Evolutionary conservation across 106 monocot species (phyloP), one percentile per base, ranked within the genome.

Genomic region (Acanthochlamys bracteata): DNA sequence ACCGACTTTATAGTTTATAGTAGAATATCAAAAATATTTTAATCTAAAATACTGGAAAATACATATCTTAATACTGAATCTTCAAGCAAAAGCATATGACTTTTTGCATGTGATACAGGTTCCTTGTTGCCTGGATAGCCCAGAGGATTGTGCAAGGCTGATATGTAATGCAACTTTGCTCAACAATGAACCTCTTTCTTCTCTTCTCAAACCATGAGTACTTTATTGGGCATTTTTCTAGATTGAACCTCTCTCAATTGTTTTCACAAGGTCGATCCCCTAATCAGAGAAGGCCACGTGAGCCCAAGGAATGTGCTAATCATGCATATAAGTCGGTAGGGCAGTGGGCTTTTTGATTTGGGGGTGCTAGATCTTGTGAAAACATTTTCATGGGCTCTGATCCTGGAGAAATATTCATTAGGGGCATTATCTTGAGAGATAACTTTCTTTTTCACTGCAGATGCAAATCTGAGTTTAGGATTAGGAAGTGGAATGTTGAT

Each of bases 101-200:
- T 49, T 17, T 2, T 49, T 17, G 49, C 49, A 49, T 49, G 49
- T 49, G 25, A 64, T 75, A 19, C 77, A 98, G 98, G 88, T 79
- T 24, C 73, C 91, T 21, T 98, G 92, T 73, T 83, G 92, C 61
- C 47, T 92, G 11, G 77, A 98, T 74, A 73, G 72, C 70, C 88
- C 88, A 21, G 88, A 88, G 67, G 83, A 92, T 24, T 88, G 92
- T 79, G 98, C 98, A 27, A 79, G 66, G 70, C 85, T 98, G 9
- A 92, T 98, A 68, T 2, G 98, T 98, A 55, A 74, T 71, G 68
- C 10, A 3, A 14, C 9, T 49, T 49, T 17, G 3, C 49, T 49
- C 21, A 61, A 20, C 52, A 25, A 47, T 75, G 19, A 11, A 64
- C 39, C 55, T 58, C 68, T 15, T 24, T 57, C 19, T 25, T 10